Conservation (phyloP, 129 eudicot genomes). For the Logfia minima region DNA sequence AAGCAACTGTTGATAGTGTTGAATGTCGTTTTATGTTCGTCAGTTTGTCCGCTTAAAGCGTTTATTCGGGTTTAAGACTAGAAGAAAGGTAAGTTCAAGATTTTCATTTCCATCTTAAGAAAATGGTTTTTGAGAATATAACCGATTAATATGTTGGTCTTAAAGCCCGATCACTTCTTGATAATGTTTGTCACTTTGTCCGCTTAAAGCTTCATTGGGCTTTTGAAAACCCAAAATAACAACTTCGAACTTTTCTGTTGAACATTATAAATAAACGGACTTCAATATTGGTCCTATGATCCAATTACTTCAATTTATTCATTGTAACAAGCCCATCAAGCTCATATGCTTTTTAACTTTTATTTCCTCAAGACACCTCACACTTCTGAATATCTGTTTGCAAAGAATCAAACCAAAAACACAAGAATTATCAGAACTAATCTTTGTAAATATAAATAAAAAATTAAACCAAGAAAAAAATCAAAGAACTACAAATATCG, state of each 20-base stretch:
- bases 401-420: too few species aligned
- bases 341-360: too few species aligned
- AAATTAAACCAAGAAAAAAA: too few species aligned
- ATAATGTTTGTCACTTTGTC: not conserved
- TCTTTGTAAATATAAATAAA: too few species aligned
- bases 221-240: not conserved
- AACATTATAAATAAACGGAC: not conserved
- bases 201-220: not conserved
- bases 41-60: not conserved
- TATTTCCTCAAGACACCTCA: too few species aligned
- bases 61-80: not conserved
- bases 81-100: not conserved
- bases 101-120: not conserved
- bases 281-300: too few species aligned
- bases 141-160: not conserved
- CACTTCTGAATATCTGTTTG: too few species aligned
- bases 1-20: not conserved
- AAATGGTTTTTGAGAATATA: too few species aligned
- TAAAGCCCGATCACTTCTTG: not conserved
- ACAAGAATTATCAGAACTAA: too few species aligned
- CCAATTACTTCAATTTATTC: not conserved
- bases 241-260: not conserved
- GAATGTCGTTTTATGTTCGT: not conserved
- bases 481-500: too few species aligned
- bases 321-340: too few species aligned